Conservation (phyloP, 2,329 filamentous ascomycete genomes). For the Clarireedia sp. region DNA sequence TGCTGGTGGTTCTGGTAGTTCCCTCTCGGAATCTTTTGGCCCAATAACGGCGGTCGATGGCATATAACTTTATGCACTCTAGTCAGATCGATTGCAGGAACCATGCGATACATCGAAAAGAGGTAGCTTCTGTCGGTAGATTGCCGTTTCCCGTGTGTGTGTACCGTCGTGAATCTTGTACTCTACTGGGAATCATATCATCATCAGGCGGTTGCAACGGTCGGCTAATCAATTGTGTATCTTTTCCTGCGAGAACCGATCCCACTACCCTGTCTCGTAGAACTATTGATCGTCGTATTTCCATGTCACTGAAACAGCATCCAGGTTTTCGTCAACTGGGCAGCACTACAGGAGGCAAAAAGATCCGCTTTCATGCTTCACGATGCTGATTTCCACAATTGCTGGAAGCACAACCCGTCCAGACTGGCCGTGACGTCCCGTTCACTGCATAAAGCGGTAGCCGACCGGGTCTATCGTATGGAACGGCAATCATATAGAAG, state of each 20-base stretch:
- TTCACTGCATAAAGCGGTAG: slow-evolving; percentile 9
- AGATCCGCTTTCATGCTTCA: slow-evolving; percentile 5
- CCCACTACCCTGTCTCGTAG: background rate
- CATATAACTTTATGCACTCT: background rate
- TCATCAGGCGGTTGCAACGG: slow-evolving; percentile 8
- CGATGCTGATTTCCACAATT: background rate
- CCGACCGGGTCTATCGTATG: slow-evolving; percentile 1
- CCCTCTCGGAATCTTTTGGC: background rate
- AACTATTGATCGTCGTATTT: background rate
- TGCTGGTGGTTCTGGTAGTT: background rate
- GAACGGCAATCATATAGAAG: background rate
- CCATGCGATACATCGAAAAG: slow-evolving; percentile 9
- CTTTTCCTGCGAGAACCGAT: slow-evolving; percentile 3
- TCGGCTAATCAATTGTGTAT: slow-evolving; percentile 4
- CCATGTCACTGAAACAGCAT: background rate
- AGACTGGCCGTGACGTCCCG: slow-evolving; percentile 1
- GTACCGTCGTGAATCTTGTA: slow-evolving; percentile 10
- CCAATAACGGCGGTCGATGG: slow-evolving; percentile 2
- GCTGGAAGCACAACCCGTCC: background rate
- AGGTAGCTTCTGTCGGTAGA: background rate
- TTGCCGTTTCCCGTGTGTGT: background rate
- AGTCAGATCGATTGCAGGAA: slow-evolving; percentile 9
- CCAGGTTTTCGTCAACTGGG: slow-evolving; percentile 10
- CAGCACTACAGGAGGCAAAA: slow-evolving; percentile 6
- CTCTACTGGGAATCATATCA: background rate